phyloP scores from a whole-genome alignment of 768 basidiomycete species.

The Nevesoporus exiguus region DNA sequence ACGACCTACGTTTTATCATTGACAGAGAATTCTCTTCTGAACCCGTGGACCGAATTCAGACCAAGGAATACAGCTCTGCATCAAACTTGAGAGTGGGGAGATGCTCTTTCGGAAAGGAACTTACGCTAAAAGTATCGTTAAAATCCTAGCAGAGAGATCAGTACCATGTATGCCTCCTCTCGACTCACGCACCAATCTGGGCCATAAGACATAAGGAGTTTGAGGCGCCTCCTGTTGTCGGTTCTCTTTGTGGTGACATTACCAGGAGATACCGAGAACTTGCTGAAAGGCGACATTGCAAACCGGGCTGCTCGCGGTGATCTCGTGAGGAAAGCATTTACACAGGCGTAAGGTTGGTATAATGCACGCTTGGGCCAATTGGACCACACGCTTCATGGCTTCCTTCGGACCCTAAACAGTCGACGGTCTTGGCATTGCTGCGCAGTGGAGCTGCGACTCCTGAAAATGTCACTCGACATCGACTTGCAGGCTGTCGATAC shows the following conservation, averaged over 20 bases:
- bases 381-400: neutral
- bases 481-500: too few species aligned
- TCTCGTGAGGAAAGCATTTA: neutral
- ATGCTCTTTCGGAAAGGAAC: conserved; percentile 14
- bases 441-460: too few species aligned
- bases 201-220: conserved; percentile 59
- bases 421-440: too few species aligned
- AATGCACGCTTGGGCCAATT: neutral
- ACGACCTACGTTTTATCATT: conserved; percentile 62
- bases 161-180: neutral
- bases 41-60: conserved; percentile 65
- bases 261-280: conserved; percentile 4
- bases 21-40: conserved; percentile 74
- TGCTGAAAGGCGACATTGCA: conserved; percentile 15
- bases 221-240: conserved; percentile 30
- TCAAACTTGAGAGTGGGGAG: neutral
- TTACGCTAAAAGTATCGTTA: conserved; percentile 67
- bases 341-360: neutral
- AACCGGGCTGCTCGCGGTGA: neutral
- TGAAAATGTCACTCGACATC: too few species aligned
- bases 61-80: conserved; percentile 59
- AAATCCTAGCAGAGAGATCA: conserved; percentile 43
- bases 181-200: conserved; percentile 66
- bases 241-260: conserved; percentile 16
- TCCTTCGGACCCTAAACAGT: too few species aligned